Conservation (phyloP, 129 eudicot species). For the Helianthus tuberosus region DNA sequence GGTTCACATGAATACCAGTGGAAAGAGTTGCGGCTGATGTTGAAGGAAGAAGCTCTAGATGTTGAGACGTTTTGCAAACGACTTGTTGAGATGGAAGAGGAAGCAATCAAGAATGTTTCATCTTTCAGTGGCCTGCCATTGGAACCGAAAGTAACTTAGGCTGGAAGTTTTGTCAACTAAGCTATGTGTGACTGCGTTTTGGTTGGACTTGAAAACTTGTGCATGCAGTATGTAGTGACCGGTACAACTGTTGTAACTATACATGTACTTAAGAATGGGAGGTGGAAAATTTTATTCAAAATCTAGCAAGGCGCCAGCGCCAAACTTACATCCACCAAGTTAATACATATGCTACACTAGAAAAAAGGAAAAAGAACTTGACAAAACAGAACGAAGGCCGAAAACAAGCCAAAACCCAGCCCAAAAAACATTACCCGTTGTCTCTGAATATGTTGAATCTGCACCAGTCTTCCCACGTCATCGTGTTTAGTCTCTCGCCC, state of each 20-base stretch:
- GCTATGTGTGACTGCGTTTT: not conserved
- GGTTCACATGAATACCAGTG: slow-evolving; percentile 65
- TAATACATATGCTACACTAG: too few relatives aligned
- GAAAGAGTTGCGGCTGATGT: slow-evolving; percentile 65
- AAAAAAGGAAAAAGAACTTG: too few relatives aligned
- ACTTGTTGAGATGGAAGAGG: slow-evolving; percentile 77
- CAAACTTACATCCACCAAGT: too few relatives aligned
- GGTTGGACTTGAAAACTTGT: not conserved
- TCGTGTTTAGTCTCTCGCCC: too few relatives aligned
- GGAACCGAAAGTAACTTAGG: slow-evolving; percentile 18
- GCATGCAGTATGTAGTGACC: not conserved
- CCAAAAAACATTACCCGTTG: too few relatives aligned
- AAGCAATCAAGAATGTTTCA: slow-evolving; percentile 57
- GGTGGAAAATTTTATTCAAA: too few relatives aligned
- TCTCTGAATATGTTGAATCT: too few relatives aligned
- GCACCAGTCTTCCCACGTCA: too few relatives aligned
- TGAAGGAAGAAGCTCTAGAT: slow-evolving; percentile 65
- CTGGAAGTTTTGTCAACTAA: not conserved
- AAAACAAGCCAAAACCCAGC: too few relatives aligned
- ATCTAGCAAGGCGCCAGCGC: too few relatives aligned
- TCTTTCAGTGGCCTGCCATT: slow-evolving; percentile 58
- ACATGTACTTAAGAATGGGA: not conserved
- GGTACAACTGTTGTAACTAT: slow-evolving; percentile 3
- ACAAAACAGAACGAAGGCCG: too few relatives aligned
- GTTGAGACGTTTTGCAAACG: slow-evolving; percentile 68